Base-by-base conservation (phyloP, 108 stramenopile species). In the Seminavis robusta region DNA sequence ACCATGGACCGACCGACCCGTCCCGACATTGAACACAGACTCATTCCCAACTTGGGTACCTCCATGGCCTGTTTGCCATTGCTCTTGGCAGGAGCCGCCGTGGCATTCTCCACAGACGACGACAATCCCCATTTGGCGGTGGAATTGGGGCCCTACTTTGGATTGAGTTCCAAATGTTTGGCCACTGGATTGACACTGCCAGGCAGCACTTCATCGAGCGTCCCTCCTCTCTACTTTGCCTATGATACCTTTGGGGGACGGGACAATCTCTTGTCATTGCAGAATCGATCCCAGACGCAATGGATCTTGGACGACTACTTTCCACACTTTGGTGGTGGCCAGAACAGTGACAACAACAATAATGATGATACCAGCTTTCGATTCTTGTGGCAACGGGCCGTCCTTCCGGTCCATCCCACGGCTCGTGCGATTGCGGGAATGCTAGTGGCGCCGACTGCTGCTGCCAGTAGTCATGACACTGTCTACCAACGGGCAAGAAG, bases 261-360 rank as follows among this genome's bases (percentile, higher is more conserved):
- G n/a, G n/a, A n/a, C n/a, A n/a, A n/a, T n/a, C n/a, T n/a, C n/a
- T n/a, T n/a, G n/a, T n/a, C n/a, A n/a, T 7, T 3, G 9, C 17
- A 21, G 41, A 42, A 42, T 42, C 21, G 4, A 21, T 21, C 4
- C 4, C 20, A 17, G 3, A 9, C 21, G 21, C 41, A 42, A 21
- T 42, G 41, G 41, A 17, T 42, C 41, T 21, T 21, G 21, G 41
- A 42, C 41, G 41, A 42, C 17, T n/a, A n/a, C n/a, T n/a, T n/a
- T n/a, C n/a, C n/a, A n/a, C 41, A 42, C 41, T 21, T 21, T 4
- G 41, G 21, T 21, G 17, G 4, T 9, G 21, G 3, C 3, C 41
- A 42, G 9, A 17, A 42, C 17, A 42, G 21, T 42, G 41, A 42
- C 9, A 42, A 9, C 9, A n/a, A n/a, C n/a, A n/a, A n/a, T n/a